Evolutionary conservation across 2,329 filamentous ascomycete species (phyloP).

Genomic region (Ambrosiella xylebori): DNA sequence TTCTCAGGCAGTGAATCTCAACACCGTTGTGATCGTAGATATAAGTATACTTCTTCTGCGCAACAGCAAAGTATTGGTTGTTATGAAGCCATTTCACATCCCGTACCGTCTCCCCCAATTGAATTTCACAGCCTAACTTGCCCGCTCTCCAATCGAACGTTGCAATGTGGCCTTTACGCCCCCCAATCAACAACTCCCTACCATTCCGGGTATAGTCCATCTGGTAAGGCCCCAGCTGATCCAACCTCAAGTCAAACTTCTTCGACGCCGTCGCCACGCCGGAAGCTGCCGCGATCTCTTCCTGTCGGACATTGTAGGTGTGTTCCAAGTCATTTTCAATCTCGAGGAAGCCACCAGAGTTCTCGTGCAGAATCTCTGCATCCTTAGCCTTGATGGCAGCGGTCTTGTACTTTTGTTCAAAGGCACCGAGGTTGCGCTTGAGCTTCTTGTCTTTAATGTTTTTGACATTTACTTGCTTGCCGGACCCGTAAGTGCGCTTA

Average conservation of each 20-base stretch:
- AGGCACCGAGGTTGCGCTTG: slow-evolving; percentile 55
- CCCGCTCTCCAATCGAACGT: slow-evolving; percentile 93
- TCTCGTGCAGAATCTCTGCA: slow-evolving; percentile 85
- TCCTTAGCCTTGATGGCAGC: slow-evolving; percentile 77
- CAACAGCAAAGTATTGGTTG: slow-evolving; percentile 83
- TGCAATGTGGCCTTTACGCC: slow-evolving; percentile 84
- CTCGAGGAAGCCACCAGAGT: slow-evolving; percentile 71
- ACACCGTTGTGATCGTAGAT: slow-evolving; percentile 88
- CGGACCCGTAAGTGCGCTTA: slow-evolving; percentile 68
- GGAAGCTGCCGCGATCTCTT: slow-evolving; percentile 61
- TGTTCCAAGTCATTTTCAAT: slow-evolving; percentile 74
- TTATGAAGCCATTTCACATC: slow-evolving; percentile 90
- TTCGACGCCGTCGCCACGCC: slow-evolving; percentile 78
- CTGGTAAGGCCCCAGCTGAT: slow-evolving; percentile 68
- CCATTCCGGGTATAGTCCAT: slow-evolving; percentile 86
- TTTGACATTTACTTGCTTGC: slow-evolving; percentile 54
- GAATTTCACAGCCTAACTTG: slow-evolving; percentile 77
- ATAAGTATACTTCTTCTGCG: slow-evolving; percentile 92
- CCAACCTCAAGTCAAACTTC: slow-evolving; percentile 73
- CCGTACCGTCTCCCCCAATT: slow-evolving; percentile 76
- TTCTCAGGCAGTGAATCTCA: slow-evolving; percentile 78
- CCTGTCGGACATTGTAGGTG: slow-evolving; percentile 83
- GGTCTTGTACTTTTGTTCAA: slow-evolving; percentile 70
- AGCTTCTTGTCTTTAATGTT: slow-evolving; percentile 79
- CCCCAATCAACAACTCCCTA: slow-evolving; percentile 65